A percentile compares a stretch with the other conserved stretches of the same genome.
Conservation (phyloP, 805 yeast genomes). For the Candida manassasensis region DNA sequence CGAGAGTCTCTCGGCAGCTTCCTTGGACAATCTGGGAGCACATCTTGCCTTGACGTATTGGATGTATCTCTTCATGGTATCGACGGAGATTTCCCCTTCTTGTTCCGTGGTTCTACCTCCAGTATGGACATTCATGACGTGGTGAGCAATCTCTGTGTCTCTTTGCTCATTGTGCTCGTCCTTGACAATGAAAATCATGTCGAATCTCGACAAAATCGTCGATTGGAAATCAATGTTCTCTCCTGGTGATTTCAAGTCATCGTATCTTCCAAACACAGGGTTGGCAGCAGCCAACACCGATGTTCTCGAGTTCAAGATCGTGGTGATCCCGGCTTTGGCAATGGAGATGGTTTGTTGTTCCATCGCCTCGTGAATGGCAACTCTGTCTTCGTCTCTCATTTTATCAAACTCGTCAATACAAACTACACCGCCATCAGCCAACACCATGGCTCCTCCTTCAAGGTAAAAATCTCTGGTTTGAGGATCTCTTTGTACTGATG, state of each 20-base stretch:
- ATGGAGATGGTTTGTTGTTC: slow-evolving; percentile 98
- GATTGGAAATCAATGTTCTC: slow-evolving; percentile 98
- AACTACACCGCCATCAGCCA: slow-evolving; percentile 98
- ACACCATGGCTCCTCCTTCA: slow-evolving; percentile 99
- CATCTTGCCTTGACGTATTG: slow-evolving; percentile 85
- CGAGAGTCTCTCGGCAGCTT: slow-evolving; percentile 84
- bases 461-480: slow-evolving; percentile 85
- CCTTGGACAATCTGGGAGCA: slow-evolving; percentile 87
- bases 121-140: slow-evolving; percentile 92
- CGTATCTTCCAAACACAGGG: slow-evolving; percentile 95
- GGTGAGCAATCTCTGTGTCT: slow-evolving; percentile 87
- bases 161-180: slow-evolving; percentile 87
- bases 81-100: slow-evolving; percentile 84
- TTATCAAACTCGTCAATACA: slow-evolving; percentile 99
- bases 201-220: slow-evolving; percentile 93
- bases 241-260: slow-evolving; percentile 93
- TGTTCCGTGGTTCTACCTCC: slow-evolving; percentile 50
- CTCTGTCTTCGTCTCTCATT: slow-evolving; percentile 98
- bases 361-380: slow-evolving; percentile 99
- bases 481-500: slow-evolving; percentile 91
- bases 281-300: slow-evolving; percentile 97
- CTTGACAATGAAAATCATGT: slow-evolving; percentile 95
- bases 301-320: slow-evolving; percentile 92
- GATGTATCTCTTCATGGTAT: slow-evolving; percentile 86
- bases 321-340: slow-evolving; percentile 98